Conservation (phyloP, 2,329 filamentous ascomycete genomes). For the Claviceps fusiformis region DNA sequence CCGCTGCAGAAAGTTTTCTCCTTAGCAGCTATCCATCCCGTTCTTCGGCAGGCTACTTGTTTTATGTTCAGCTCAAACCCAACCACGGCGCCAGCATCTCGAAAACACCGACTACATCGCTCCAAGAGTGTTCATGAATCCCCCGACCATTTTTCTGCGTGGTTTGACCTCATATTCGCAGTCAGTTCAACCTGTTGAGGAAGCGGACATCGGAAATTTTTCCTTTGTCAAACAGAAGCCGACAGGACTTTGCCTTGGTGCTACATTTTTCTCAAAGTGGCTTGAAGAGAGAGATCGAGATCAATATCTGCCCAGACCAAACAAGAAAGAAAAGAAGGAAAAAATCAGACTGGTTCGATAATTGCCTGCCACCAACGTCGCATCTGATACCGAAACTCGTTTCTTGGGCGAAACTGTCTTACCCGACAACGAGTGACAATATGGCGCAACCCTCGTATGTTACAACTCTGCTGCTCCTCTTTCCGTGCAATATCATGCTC, state of each 20-base stretch:
- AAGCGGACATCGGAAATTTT: no score
- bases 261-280: not conserved
- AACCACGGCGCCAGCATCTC: not conserved
- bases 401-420: not conserved
- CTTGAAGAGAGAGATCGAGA: not conserved
- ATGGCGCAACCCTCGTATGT: not conserved
- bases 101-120: not conserved
- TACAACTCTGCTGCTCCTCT: not conserved
- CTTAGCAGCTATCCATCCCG: not conserved
- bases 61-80: not conserved
- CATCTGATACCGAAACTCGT: not conserved
- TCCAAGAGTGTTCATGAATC: not conserved
- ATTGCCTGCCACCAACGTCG: not conserved
- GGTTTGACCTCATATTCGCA: no score
- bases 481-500: not conserved
- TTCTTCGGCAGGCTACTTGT: not conserved
- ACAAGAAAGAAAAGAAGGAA: not conserved
- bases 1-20: not conserved
- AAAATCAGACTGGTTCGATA: not conserved
- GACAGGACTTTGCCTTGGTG: no score
- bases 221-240: no score
- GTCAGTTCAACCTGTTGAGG: no score
- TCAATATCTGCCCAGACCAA: not conserved
- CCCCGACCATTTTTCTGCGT: not conserved
- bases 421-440: not conserved